Conservation (phyloP, 108 stramenopile genomes). For the Schizochytrium sp. region DNA sequence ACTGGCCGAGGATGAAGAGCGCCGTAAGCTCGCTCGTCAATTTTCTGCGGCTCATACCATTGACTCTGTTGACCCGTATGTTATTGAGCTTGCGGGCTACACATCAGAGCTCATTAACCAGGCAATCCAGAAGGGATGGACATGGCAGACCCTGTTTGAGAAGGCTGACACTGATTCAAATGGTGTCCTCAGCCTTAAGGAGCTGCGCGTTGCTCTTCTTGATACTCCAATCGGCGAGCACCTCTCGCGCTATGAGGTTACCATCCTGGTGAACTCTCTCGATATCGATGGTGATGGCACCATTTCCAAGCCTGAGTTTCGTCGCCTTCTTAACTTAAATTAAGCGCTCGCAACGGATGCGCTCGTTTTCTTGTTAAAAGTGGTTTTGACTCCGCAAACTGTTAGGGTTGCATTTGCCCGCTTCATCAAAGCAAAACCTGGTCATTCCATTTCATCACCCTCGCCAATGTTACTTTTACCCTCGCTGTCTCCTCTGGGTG, state of each 20-base stretch:
- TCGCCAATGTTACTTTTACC: too few species aligned
- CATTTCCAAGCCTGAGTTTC: slow-evolving; percentile 3
- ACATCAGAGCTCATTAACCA: not conserved
- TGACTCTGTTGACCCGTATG: slow-evolving; percentile 25
- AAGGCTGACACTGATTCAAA: not conserved
- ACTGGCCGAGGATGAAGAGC: slow-evolving; percentile 48
- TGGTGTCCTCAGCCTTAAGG: not conserved
- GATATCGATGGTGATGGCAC: slow-evolving; percentile 44
- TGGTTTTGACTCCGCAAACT: too few species aligned
- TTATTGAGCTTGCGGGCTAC: not conserved
- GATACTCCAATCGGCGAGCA: slow-evolving; percentile 23
- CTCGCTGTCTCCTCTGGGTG: too few species aligned
- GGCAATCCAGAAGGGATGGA: not conserved
- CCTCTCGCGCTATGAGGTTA: slow-evolving; percentile 41
- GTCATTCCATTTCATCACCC: too few species aligned
- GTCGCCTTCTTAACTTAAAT: slow-evolving; percentile 21
- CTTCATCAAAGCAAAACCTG: too few species aligned
- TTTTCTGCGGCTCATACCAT: slow-evolving; percentile 20
- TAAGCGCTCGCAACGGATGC: not conserved
- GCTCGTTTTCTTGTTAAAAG: too few species aligned
- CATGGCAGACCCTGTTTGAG: not conserved
- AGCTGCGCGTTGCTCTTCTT: slow-evolving; percentile 28
- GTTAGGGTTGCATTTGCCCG: too few species aligned
- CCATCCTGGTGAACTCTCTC: not conserved
- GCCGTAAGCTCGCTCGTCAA: not conserved